Base-by-base conservation (phyloP, 257 asterid species). In the Ehretia macrophylla region DNA sequence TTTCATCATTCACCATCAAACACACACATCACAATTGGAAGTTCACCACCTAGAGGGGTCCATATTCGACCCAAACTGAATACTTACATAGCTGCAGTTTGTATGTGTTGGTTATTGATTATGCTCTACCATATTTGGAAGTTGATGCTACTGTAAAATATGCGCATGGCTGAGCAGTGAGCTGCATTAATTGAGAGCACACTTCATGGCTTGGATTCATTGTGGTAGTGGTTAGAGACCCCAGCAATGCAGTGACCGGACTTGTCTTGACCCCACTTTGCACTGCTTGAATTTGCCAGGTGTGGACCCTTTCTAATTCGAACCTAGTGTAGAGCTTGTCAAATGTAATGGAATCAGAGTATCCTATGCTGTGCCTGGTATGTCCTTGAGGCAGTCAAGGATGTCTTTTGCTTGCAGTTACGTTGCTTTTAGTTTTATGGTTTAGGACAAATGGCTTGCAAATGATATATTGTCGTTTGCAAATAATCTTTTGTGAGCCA, bases 1-100 rank as follows among this genome's bases (percentile, higher is more conserved):
- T 69, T 64, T 64, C 70, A 69, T 59, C 54, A 17, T 63, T 74
- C 74, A 63, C 55, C 57, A 58, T 68, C 70, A 62, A 49, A 27
- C 6, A 19, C 58, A 12, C 68, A 38, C 58, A 56, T 32, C 32
- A 4, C 65, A 49, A 23, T 69, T 62, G 47, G 3, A 10, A 40
- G 57, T 64, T 17, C 73, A 64, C 42, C 37, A 56, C 58, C 21
- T 1, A 16, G 10, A 55, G 14, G 27, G 8, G 14, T 17, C n/a
- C 40, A 51, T 22, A 40, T 1, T 27, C 35, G 35, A 27, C 35
- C 35, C 35, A 27, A 27, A 42, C 3, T 10, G 11, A 42, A 10
- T 42, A 42, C 8, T 42, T 42, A 14, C 47, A 42, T 10, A 42
- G 47, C 47, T 10, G 4, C 8, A 4, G 47, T 4, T 42, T 42